A percentile compares a stretch with the other conserved stretches of the same genome.
Evolutionary conservation across 108 stramenopile species (phyloP).

Genomic region (Schizochytrium sp.): DNA sequence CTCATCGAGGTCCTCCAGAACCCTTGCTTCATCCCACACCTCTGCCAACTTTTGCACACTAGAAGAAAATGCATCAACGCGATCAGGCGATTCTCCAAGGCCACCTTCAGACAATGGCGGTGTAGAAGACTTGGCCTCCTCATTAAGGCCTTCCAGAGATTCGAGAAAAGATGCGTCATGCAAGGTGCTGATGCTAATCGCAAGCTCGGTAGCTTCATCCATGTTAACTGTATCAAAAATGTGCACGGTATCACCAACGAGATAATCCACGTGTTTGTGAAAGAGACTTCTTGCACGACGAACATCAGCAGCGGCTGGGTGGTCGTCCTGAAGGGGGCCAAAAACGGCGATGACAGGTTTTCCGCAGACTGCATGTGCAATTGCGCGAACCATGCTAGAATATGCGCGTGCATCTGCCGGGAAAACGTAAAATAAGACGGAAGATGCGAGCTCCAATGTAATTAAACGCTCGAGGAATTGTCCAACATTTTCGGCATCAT

Average conservation of each 20-base stretch:
- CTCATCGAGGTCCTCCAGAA: conserved; percentile 9
- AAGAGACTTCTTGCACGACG: background rate
- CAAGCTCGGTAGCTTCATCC: conserved; percentile 53
- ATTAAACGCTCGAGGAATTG: conserved; percentile 31
- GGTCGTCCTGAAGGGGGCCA: background rate
- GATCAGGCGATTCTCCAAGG: background rate
- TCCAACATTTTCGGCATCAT: conserved; percentile 37
- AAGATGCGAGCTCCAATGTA: background rate
- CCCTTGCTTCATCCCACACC: background rate
- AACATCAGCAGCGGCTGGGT: background rate
- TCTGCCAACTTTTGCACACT: conserved; percentile 26
- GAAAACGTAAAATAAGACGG: conserved; percentile 26
- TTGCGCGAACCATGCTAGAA: conserved; percentile 44
- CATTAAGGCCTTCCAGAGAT: background rate
- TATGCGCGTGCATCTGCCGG: conserved; percentile 16
- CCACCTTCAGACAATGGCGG: background rate
- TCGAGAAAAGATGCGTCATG: background rate
- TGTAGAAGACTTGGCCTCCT: background rate
- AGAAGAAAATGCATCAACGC: background rate
- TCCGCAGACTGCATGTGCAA: conserved; percentile 21
- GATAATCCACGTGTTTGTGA: background rate
- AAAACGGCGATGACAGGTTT: conserved; percentile 43
- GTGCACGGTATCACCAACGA: background rate
- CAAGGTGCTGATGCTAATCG: conserved; percentile 36
- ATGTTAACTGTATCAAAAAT: background rate